Evolutionary conservation across 371 early-diverging fungal species (phyloP), one percentile per base, ranked within the genome.

Genomic region (Dichotomocladium elegans): DNA sequence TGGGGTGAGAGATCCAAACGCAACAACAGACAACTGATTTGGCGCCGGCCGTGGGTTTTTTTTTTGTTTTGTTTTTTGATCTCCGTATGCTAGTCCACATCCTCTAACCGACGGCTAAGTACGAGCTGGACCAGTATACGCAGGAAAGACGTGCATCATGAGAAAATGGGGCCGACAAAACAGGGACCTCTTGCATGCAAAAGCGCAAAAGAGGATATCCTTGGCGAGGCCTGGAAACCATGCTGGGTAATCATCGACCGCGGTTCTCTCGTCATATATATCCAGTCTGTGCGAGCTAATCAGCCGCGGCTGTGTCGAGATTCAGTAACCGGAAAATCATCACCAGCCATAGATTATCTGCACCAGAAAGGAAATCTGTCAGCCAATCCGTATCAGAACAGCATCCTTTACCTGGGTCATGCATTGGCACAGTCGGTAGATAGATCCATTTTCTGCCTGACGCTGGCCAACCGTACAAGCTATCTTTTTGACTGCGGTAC

Each of bases 181-280:
- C 53, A 63, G 47, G 63, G 63, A 15, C 58, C 63, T 12, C 33
- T 58, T 11, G 48, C 63, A 19, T 46, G 54, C 28, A 48, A 58
- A 45, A 41, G n/a, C 31, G 35, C 43, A 25, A 8, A 27, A 8
- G 17, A 49, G 33, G 31, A 24, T n/a, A 11, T 29, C 14, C 51
- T 21, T 37, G 24, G 41, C 26, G 55, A 54, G 10, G 47, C 45
- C 15, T 63, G 63, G 63, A 50, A 54, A 30, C 45, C 47, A 2
- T 63, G 63, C 51, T 63, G 63, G 63, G 58, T 58, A 35, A 58
- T 63, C 33, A 51, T 63, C 15, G 51, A 57, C 41, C 57, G 51
- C 35, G 65, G 65, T n/a, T 57, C 46, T 27, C 53, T 64, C 33
- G 15, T 47, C 27, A 57, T 64, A 25, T 64, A 57, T 52, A 48